Base-by-base conservation (phyloP, 1,284 basidiomycete genomes). In the Mycena citricolor region DNA sequence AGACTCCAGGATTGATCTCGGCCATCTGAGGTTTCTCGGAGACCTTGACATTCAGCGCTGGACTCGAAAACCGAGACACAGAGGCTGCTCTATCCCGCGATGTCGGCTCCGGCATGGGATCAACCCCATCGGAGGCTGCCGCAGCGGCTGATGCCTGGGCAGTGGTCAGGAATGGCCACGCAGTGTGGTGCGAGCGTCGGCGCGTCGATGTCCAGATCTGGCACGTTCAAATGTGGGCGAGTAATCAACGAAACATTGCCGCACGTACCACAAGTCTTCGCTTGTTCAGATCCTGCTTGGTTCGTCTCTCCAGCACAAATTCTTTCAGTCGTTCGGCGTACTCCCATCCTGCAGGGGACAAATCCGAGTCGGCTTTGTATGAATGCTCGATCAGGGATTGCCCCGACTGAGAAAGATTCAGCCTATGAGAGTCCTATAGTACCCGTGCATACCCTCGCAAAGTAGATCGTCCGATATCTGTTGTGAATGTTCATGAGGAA, bases 401-500 rank as follows among this genome's bases (percentile, higher is more conserved):
- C 10, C 93, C 93, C 5, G 92, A 94, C 90, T 87, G 43, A 48
- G 16, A 30, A 22, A 7, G 22, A 12, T 44, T n/a, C n/a, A n/a
- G n/a, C n/a, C n/a, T n/a, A n/a, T n/a, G n/a, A n/a, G n/a, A n/a
- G n/a, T n/a, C n/a, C n/a, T n/a, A n/a, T n/a, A n/a, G n/a, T n/a
- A n/a, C n/a, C n/a, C n/a, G n/a, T n/a, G 63, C 86, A 49, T 59
- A 94, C 92, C 34, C 93, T 72, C 5, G 93, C 93, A 66, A 97
- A 95, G 65, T 92, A 95, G 49, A 94, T 95, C 32, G 86, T 94
- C 16, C 94, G 78, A 56, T 86, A 87, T 37, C 79, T 76, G 60
- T 95, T 95, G 70, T 99, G 94, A 42, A 95, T 97, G 63, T 97
- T 98, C 95, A 97, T 97, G 47, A 97, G 76, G 77, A 94, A 97